Conservation (phyloP, 2,329 filamentous ascomycete species). For the Cytospora leucostoma region DNA sequence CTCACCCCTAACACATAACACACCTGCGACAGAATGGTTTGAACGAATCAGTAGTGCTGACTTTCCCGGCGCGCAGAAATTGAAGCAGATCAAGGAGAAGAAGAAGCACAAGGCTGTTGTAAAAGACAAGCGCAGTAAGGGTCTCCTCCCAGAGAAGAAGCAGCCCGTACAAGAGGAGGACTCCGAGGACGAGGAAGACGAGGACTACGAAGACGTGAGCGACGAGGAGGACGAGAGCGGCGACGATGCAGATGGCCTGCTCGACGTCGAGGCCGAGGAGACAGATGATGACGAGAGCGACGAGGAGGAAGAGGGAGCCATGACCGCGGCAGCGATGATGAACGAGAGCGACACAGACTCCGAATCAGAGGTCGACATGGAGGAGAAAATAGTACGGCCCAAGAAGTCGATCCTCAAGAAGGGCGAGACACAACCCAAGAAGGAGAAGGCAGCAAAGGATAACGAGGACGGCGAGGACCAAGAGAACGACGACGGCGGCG, state of each 20-base stretch:
- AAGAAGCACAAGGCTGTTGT: constrained; percentile 46
- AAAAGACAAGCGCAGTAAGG: constrained; percentile 43
- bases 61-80: constrained; percentile 11
- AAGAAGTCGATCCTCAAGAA: constrained; percentile 45
- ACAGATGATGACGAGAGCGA: constrained; percentile 37
- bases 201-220: constrained; percentile 35
- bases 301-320: constrained; percentile 20
- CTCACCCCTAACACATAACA: neutral
- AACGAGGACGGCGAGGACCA: constrained; percentile 64
- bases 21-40: constrained; percentile 2
- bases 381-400: constrained; percentile 64
- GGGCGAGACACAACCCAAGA: constrained; percentile 41
- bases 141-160: constrained; percentile 32
- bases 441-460: constrained; percentile 43
- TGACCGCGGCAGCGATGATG: constrained; percentile 45
- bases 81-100: constrained; percentile 53
- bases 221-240: constrained; percentile 41
- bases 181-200: constrained; percentile 35
- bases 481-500: constrained; percentile 73
- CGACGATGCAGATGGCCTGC: constrained; percentile 30
- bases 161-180: constrained; percentile 35
- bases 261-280: constrained; percentile 29
- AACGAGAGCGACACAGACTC: constrained; percentile 60
- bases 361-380: constrained; percentile 76
- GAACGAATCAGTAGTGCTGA: neutral